phyloP scores from a whole-genome alignment of 306 rosid genomes.

The Senna tora region DNA sequence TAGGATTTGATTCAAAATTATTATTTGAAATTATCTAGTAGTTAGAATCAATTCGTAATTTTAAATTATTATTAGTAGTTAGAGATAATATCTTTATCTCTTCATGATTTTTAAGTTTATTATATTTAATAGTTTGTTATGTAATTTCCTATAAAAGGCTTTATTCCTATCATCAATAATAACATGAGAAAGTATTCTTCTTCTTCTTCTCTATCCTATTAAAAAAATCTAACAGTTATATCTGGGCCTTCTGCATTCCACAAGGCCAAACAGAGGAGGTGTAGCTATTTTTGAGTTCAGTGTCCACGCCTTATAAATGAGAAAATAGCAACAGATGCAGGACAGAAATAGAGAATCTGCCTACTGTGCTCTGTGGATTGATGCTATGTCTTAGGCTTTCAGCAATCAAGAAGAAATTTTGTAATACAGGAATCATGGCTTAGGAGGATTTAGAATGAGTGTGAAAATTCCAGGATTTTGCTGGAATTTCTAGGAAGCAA shows the following conservation, averaged over 20 bases:
- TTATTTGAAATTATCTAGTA: no score
- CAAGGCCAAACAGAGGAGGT: slow-evolving; percentile 7
- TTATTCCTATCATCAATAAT: no score
- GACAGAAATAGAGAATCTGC: slow-evolving; percentile 20
- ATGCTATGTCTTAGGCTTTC: neutral
- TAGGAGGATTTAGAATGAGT: neutral
- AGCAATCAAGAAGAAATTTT: neutral
- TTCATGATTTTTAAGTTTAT: no score
- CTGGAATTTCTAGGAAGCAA: slow-evolving; percentile 31
- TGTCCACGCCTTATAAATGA: slow-evolving; percentile 3
- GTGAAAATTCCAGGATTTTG: neutral
- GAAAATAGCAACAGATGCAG: slow-evolving; percentile 14
- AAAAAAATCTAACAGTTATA: no score
- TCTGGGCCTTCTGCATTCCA: neutral
- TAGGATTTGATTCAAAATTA: no score
- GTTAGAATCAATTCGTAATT: no score
- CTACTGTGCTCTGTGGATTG: slow-evolving; percentile 7
- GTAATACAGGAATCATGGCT: slow-evolving; percentile 27
- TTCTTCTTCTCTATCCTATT: no score
- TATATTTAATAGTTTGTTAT: no score
- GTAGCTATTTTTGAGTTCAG: slow-evolving; percentile 23
- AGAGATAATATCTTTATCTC: no score
- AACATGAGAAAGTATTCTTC: no score
- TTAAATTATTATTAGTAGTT: no score
- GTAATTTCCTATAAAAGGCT: no score